Conservation (phyloP, 2,329 filamentous ascomycete species). For the Monascus ruber region DNA sequence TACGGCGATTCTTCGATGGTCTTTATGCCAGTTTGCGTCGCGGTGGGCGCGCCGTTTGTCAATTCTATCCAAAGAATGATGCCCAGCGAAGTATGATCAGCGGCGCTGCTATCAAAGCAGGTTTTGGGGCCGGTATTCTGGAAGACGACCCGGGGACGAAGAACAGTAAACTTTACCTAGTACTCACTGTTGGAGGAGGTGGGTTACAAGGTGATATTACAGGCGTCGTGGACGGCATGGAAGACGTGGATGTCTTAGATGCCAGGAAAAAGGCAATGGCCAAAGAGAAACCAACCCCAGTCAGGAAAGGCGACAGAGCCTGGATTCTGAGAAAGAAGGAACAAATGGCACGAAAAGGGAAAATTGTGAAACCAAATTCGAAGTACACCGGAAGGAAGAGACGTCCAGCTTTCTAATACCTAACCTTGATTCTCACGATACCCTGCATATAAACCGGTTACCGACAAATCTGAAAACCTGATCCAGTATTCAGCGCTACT, state of each 20-base stretch:
- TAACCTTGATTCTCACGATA: too few species aligned
- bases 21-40: constrained; percentile 74
- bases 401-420: constrained; percentile 57
- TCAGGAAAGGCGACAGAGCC: constrained; percentile 39
- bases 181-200: constrained; percentile 76
- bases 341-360: constrained; percentile 89
- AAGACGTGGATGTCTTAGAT: constrained; percentile 73
- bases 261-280: constrained; percentile 42
- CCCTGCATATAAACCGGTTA: too few species aligned
- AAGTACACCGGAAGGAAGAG: constrained; percentile 92
- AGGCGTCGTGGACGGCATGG: constrained; percentile 78
- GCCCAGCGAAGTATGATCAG: constrained; percentile 86
- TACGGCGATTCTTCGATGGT: constrained; percentile 83
- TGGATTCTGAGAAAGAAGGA: constrained; percentile 57
- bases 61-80: constrained; percentile 97
- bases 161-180: constrained; percentile 91
- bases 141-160: constrained; percentile 96
- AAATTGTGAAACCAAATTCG: constrained; percentile 79
- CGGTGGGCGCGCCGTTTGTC: constrained; percentile 83
- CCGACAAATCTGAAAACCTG: too few species aligned
- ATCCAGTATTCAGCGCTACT: too few species aligned
- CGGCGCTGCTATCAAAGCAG: constrained; percentile 77
- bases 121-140: constrained; percentile 86
- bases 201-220: constrained; percentile 64
- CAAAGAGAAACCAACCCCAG: constrained; percentile 36